A percentile compares a stretch with the other conserved stretches of the same genome.
These are phyloP conservation scores for Mortierella alpina DNA, from an alignment of 192 early-diverging fungal species.

Conservation along the genomic window DNA sequence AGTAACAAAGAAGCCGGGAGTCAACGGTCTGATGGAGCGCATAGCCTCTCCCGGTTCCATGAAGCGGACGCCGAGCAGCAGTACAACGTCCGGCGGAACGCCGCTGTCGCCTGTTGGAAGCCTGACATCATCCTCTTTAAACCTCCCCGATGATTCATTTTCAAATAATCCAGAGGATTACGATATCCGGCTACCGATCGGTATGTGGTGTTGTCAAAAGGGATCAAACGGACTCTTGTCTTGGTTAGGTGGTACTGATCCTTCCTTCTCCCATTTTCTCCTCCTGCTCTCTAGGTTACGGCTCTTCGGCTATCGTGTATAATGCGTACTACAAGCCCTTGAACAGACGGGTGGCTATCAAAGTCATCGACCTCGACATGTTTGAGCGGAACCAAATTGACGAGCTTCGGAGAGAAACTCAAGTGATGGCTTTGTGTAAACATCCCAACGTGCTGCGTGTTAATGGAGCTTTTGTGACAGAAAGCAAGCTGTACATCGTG, in stretches of 20 bases:
- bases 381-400: conserved; percentile 94
- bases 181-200: conserved; percentile 40
- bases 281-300: conserved; percentile 69
- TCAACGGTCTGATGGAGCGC: conserved; percentile 38
- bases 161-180: conserved; percentile 54
- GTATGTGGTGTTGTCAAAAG: conserved; percentile 7
- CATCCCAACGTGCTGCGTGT: conserved; percentile 88
- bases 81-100: conserved; percentile 22
- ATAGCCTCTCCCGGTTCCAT: conserved; percentile 40
- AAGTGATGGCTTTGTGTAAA: conserved; percentile 88
- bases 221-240: background rate
- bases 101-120: conserved; percentile 29
- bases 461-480: conserved; percentile 85
- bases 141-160: conserved; percentile 34
- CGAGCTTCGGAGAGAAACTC: conserved; percentile 88
- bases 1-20: conserved; percentile 1
- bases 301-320: conserved; percentile 88
- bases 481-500: conserved; percentile 84
- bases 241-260: background rate
- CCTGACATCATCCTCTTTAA: conserved; percentile 15
- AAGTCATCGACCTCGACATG: conserved; percentile 90
- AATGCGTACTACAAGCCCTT: conserved; percentile 79
- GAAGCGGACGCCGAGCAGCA: conserved; percentile 33
- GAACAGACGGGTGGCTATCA: conserved; percentile 77
- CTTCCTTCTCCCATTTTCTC: background rate